Evolutionary conservation across 140 eudicot species (phyloP), one percentile per base, ranked within the genome.

Genomic region (Cichorium intybus): DNA sequence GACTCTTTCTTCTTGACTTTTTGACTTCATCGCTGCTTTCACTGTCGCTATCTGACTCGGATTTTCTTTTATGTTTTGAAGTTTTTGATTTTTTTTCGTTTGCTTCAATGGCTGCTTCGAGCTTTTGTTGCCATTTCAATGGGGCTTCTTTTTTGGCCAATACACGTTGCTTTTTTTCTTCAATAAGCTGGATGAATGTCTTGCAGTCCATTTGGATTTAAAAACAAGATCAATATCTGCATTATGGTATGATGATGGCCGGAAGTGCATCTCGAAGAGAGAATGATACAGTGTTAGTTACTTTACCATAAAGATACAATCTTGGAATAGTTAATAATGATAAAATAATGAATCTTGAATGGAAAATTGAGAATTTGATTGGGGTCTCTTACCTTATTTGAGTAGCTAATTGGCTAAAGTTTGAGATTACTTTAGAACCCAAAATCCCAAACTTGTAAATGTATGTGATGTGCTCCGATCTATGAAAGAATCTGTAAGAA

Each of bases 211-310:
- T 93, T 72, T 78, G 37, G 68, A 72, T 48, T 74, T 39, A 72
- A 75, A 78, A 75, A 75, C 78, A 82, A 88, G 79, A 67, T 64
- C 71, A 87, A 87, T 68, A 79, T 58, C 99, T 88, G 97, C 97
- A 93, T 93, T 77, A 75, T 83, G 95, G 94, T 83, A 84, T 80
- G 95, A 81, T 79, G 96, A 92, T 79, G 97, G 79, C 89, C 91
- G 51, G 80, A 84, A 76, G 99, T 88, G 74, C 99, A 93, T 93
- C 99, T 93, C 99, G 78, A 87, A 85, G 83, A 86, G 97, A 90
- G 89, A 89, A 88, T 50, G 87, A 81, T 74, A 88, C 72, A 84
- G 51, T 81, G 99, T 93, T 85, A 93, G 99, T 84, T 92, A 83
- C 77, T 88, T 80, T 68, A 77, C 74, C 85, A 75, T 23, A 9